Evolutionary conservation across 1,139 yeast species (phyloP), one percentile per base, ranked within the genome.

Genomic region (Magnusiomyces suaveolens): DNA sequence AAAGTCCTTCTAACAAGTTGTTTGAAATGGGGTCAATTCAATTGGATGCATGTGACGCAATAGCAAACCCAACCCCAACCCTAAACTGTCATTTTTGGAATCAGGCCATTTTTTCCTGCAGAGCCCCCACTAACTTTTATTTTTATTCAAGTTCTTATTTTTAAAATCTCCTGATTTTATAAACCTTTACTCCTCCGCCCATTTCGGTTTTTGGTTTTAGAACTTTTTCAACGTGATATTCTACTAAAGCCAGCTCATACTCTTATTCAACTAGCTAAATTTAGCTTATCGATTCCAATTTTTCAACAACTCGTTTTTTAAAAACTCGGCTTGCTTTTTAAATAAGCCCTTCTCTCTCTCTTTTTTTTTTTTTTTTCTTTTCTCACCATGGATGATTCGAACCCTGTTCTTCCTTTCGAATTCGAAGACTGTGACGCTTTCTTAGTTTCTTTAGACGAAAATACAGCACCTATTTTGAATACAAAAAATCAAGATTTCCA

Each of bases 371-470:
- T 33, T 18, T 33, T 36, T 21, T 36, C 33, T 47, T 47, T 36
- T 26, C 25, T 8, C 14, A 48, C 23, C 23, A 57, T 60, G 58
- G 62, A 59, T 51, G 60, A 56, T 38, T 54, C 52, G 48, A 49
- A 36, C 43, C 51, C 55, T 21, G 23, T 26, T 18, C 43, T 56
- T 43, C 57, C 61, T 46, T 62, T 62, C 53, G 63, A 62, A 48
- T 60, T 61, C 46, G 62, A 59, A 8, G 65, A 62, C 56, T 62
- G 65, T 54, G 64, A 62, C 52, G 53, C 62, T 20, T 62, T 60
- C 32, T 52, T 62, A 32, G 59, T 59, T 48, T 57, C 63, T 10
- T 50, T 62, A 33, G 63, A 62, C 38, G 56, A 58, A 38, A 43
- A 54, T 46, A 46, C 46, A 29, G 16, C 54, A 21, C 26, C 43